Conservation (phyloP, 2,329 filamentous ascomycete species). For the Fusarium acutatum region DNA sequence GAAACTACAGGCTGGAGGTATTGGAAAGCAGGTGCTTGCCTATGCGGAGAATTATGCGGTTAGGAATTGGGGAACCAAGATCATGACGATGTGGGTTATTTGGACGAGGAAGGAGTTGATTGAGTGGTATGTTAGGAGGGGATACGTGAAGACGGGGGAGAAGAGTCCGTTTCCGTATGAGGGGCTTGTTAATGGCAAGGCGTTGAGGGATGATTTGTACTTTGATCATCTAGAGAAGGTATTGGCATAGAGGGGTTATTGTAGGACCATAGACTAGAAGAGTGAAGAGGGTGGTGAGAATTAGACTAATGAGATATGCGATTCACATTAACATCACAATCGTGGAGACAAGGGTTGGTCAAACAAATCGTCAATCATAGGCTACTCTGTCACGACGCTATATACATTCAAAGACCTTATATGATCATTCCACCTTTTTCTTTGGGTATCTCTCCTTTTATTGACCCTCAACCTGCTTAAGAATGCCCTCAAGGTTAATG, state of each 20-base stretch:
- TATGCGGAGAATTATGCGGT: slow-evolving; percentile 52
- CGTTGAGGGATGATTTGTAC: slow-evolving; percentile 54
- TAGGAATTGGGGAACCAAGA: slow-evolving; percentile 43
- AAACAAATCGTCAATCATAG: slow-evolving; percentile 27
- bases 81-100: slow-evolving; percentile 57
- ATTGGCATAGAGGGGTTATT: slow-evolving; percentile 19
- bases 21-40: slow-evolving; percentile 53
- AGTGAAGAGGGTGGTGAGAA: background rate
- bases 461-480: slow-evolving; percentile 69
- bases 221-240: slow-evolving; percentile 54
- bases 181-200: slow-evolving; percentile 47
- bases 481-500: slow-evolving; percentile 87
- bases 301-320: background rate
- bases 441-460: slow-evolving; percentile 41
- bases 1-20: slow-evolving; percentile 51
- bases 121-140: slow-evolving; percentile 55
- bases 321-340: background rate
- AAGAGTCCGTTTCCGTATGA: slow-evolving; percentile 54
- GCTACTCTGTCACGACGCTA: slow-evolving; percentile 25
- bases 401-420: slow-evolving; percentile 35
- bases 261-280: background rate
- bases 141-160: slow-evolving; percentile 52
- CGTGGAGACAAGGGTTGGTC: background rate
- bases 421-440: slow-evolving; percentile 19
- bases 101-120: slow-evolving; percentile 55